Evolutionary conservation across 345 rosid genomes (phyloP), one percentile per base, ranked within the genome.

Genomic region (Eucalyptus decipiens): DNA sequence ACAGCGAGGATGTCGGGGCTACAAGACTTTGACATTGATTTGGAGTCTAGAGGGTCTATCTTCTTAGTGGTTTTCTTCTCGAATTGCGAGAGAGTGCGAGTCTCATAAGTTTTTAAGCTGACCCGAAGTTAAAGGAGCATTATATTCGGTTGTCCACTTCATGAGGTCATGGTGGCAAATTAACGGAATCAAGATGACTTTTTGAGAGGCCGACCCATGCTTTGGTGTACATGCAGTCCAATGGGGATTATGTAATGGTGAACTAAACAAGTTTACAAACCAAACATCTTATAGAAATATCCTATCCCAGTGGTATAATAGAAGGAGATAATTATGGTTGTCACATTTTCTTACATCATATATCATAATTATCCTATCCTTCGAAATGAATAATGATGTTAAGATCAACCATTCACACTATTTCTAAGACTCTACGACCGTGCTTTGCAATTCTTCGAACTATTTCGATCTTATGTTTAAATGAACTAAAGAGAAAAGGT

Each of bases 241-340:
- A 3, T 37, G 45, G 14, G 81, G 81, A 34, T 21, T 3, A 37
- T 19, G 81, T 4, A 9, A 10, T 19, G 15, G 10, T 34, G 24
- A 3, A 69, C 21, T 9, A 30, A 30, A 28, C 1, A 14, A 4
- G 2, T n/a, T 65, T 30, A 19, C 10, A 2, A n/a, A 65, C 2
- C 18, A 14, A 30, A 65, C 37, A n/a, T 65, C 34, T n/a, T n/a
- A 15, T n/a, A 7, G 8, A 65, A 65, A 10, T 65, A 24, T n/a
- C 9, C 0, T 18, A 17, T 65, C 10, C 37, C 2, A 2, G 2
- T 7, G 3, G 2, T 72, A 72, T 37, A 15, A 72, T 0, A 2
- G 1, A 3, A 37, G 12, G 0, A 11, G 28, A 37, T 37, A 8
- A 76, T 40, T 21, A 21, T 10, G 1, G 1, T 2, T 11, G 30